Conservation (phyloP, 2,329 filamentous ascomycete species). For the Knufia petricola region DNA sequence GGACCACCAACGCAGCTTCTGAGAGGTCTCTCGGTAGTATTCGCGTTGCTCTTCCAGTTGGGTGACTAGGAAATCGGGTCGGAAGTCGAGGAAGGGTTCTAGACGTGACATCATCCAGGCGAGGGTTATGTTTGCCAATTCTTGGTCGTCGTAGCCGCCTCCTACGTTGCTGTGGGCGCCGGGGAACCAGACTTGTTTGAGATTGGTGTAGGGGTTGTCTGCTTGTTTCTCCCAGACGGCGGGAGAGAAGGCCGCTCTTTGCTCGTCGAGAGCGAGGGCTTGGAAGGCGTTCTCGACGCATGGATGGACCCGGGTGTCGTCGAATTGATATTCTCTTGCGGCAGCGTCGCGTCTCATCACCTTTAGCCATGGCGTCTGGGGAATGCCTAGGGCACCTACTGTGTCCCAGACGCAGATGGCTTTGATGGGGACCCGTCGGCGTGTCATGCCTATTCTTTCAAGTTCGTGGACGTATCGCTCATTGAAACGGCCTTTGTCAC, state of each 20-base stretch:
- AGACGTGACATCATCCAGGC: slow-evolving; percentile 44
- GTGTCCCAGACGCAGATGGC: slow-evolving; percentile 29
- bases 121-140: slow-evolving; percentile 39
- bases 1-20: slow-evolving; percentile 21
- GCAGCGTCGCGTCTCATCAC: slow-evolving; percentile 14
- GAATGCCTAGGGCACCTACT: slow-evolving; percentile 27
- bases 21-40: slow-evolving; percentile 19
- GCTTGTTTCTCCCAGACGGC: slow-evolving; percentile 26
- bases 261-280: slow-evolving; percentile 28
- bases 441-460: slow-evolving; percentile 18
- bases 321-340: slow-evolving; percentile 27
- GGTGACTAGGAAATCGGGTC: slow-evolving; percentile 19
- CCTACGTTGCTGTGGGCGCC: slow-evolving; percentile 42
- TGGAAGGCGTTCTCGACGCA: slow-evolving; percentile 29
- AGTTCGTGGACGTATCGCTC: slow-evolving; percentile 24
- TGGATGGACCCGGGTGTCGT: slow-evolving; percentile 26
- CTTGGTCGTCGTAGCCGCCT: slow-evolving; percentile 39
- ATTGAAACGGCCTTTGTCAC: slow-evolving; percentile 23
- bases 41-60: slow-evolving; percentile 17
- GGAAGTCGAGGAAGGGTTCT: slow-evolving; percentile 24
- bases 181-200: slow-evolving; percentile 41
- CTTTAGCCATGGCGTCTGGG: slow-evolving; percentile 19
- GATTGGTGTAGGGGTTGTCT: slow-evolving; percentile 24
- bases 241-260: slow-evolving; percentile 26
- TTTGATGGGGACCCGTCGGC: slow-evolving; percentile 24